These are phyloP conservation scores for Alnus rubra DNA, from an alignment of 306 rosid species.

Conservation along the genomic window DNA sequence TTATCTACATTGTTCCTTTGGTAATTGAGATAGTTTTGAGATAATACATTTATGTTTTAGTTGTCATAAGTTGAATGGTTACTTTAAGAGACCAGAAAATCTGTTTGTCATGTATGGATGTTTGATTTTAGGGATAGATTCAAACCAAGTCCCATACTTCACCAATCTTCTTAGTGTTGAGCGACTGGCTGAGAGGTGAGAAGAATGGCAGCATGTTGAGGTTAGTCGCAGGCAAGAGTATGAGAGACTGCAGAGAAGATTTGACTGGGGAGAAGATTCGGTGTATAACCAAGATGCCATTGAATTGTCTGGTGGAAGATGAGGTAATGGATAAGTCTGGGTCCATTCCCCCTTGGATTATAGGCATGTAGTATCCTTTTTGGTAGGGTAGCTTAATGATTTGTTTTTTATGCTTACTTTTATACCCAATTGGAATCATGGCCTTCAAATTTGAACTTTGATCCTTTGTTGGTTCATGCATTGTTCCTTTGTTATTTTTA, in stretches of 20 bases:
- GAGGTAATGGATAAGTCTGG: constrained; percentile 30
- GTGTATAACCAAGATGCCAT: constrained; percentile 87
- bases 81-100: no score
- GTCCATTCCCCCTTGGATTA: constrained; percentile 8
- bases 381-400: constrained; percentile 38
- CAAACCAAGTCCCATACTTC: no score
- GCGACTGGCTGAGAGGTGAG: constrained; percentile 99
- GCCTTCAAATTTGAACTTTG: not conserved
- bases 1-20: no score
- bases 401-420: constrained; percentile 12
- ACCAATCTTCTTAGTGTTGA: constrained; percentile 25
- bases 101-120: no score
- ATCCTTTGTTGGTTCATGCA: not conserved
- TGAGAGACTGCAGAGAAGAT: constrained; percentile 88
- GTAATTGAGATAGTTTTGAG: no score
- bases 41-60: no score
- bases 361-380: constrained; percentile 22
- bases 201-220: constrained; percentile 94
- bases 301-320: constrained; percentile 91
- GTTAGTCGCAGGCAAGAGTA: constrained; percentile 86
- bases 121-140: no score
- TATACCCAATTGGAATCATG: constrained; percentile 21
- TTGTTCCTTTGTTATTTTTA: not conserved
- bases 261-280: constrained; percentile 98
- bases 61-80: no score